phyloP scores from a whole-genome alignment of 2,329 filamentous ascomycete species.

The Phialophora macrospora region DNA sequence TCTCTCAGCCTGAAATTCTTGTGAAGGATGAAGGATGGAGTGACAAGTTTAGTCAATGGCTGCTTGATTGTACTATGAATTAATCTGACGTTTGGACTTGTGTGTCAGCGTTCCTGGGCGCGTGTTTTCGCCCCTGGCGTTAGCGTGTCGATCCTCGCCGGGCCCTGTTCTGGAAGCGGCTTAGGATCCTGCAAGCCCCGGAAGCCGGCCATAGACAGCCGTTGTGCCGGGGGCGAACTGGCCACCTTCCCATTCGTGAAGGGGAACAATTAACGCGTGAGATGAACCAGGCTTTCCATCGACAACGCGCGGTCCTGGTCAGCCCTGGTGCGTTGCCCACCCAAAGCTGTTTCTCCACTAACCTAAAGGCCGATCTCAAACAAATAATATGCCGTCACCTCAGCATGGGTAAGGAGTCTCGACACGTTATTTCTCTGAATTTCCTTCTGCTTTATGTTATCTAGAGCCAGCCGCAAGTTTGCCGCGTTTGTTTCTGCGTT shows the following conservation, averaged over 20 bases:
- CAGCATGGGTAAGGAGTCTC: slow-evolving; percentile 22
- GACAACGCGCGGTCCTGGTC: slow-evolving; percentile 10
- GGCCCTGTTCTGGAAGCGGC: slow-evolving; percentile 9
- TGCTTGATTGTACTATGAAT: background rate
- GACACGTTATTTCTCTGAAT: background rate
- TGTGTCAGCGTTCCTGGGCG: slow-evolving; percentile 5
- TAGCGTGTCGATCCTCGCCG: slow-evolving; percentile 22
- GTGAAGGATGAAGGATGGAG: slow-evolving; percentile 1
- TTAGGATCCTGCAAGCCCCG: slow-evolving; percentile 4
- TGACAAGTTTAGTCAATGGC: background rate
- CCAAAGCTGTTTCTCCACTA: slow-evolving; percentile 23
- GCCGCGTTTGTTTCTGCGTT: background rate
- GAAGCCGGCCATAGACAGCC: background rate
- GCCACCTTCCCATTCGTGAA: background rate
- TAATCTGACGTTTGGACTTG: background rate
- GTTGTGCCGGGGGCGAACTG: background rate
- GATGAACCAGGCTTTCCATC: slow-evolving; percentile 11
- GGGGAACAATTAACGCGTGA: slow-evolving; percentile 6
- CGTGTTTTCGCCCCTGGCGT: slow-evolving; percentile 29
- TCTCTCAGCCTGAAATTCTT: background rate
- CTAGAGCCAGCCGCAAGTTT: background rate
- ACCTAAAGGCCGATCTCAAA: slow-evolving; percentile 30
- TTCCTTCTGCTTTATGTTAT: background rate
- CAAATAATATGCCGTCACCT: slow-evolving; percentile 33
- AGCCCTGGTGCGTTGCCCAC: slow-evolving; percentile 13